phyloP scores from a whole-genome alignment of 2,329 filamentous ascomycete species.

The Graphilbum ipis-grandicollis region DNA sequence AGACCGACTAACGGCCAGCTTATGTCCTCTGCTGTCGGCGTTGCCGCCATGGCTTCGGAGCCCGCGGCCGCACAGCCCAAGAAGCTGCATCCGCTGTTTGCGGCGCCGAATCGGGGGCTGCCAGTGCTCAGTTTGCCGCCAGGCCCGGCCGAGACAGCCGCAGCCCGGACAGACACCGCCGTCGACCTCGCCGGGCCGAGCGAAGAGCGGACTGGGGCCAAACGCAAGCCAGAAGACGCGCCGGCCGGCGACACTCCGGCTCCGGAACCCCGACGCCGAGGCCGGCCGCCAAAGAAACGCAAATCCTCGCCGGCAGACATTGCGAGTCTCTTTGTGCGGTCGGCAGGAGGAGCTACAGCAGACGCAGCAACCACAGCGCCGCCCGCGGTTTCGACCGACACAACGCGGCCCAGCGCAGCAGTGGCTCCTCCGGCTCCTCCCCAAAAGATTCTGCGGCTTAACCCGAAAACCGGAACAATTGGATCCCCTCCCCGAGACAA shows the following conservation, averaged over 20 bases:
- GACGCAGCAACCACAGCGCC: background rate
- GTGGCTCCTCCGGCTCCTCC: background rate
- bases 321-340: slow-evolving; percentile 11
- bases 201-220: background rate
- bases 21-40: slow-evolving; percentile 25
- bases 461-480: slow-evolving; percentile 43
- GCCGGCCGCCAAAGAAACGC: slow-evolving; percentile 13
- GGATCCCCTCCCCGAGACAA: slow-evolving; percentile 37
- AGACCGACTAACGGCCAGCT: slow-evolving; percentile 7
- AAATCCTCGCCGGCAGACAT: slow-evolving; percentile 10
- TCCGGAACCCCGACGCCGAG: slow-evolving; percentile 3
- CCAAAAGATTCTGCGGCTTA: slow-evolving; percentile 33
- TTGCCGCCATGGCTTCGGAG: slow-evolving; percentile 26
- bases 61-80: slow-evolving; percentile 16
- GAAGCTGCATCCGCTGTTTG: slow-evolving; percentile 40
- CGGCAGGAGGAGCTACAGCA: background rate
- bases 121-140: too few relatives aligned
- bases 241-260: slow-evolving; percentile 1
- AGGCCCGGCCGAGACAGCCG: too few relatives aligned
- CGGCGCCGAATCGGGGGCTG: slow-evolving; percentile 13
- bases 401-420: background rate
- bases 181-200: slow-evolving; percentile 12
- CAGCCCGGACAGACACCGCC: background rate
- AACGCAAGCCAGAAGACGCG: slow-evolving; percentile 3
- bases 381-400: background rate